phyloP scores from a whole-genome alignment of 2,329 filamentous ascomycete species.

The Dactylellina drechsleri region DNA sequence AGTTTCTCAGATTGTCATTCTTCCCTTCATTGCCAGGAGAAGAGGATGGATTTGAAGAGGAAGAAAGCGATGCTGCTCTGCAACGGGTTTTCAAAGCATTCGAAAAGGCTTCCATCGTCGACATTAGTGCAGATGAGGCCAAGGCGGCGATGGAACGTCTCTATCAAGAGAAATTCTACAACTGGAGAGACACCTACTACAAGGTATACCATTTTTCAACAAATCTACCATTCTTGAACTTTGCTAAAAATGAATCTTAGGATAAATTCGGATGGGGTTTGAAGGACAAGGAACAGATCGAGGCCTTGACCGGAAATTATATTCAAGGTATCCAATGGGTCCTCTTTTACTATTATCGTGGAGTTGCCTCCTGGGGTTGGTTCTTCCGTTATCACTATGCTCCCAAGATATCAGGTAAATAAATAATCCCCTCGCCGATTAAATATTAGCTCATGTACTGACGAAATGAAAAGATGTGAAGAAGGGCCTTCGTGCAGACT shows the following conservation, averaged over 20 bases:
- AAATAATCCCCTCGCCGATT: not conserved
- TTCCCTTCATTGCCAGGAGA: conserved; percentile 65
- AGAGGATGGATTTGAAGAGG: conserved; percentile 75
- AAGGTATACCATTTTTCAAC: conserved; percentile 59
- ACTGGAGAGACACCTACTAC: conserved; percentile 97
- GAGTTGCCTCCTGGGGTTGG: conserved; percentile 98
- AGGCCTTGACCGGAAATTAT: conserved; percentile 89
- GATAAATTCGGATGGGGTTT: conserved; percentile 90
- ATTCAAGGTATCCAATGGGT: conserved; percentile 98
- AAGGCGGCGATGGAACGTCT: conserved; percentile 81
- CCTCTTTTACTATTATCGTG: conserved; percentile 95
- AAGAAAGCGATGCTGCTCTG: conserved; percentile 84
- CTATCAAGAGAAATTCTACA: conserved; percentile 87
- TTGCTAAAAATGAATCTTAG: conserved; percentile 29
- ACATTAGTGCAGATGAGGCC: conserved; percentile 80
- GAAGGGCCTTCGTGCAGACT: conserved; percentile 83
- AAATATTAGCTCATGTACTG: conserved; percentile 52
- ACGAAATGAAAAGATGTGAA: conserved; percentile 75
- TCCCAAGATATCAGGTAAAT: conserved; percentile 84
- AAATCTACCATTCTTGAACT: not conserved
- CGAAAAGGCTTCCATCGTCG: conserved; percentile 86
- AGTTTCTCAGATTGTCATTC: conserved; percentile 73
- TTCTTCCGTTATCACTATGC: conserved; percentile 97
- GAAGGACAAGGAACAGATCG: conserved; percentile 81
- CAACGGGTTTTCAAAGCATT: conserved; percentile 87